Base-by-base conservation (phyloP, 768 basidiomycete species). In the Boletus reticuloceps region DNA sequence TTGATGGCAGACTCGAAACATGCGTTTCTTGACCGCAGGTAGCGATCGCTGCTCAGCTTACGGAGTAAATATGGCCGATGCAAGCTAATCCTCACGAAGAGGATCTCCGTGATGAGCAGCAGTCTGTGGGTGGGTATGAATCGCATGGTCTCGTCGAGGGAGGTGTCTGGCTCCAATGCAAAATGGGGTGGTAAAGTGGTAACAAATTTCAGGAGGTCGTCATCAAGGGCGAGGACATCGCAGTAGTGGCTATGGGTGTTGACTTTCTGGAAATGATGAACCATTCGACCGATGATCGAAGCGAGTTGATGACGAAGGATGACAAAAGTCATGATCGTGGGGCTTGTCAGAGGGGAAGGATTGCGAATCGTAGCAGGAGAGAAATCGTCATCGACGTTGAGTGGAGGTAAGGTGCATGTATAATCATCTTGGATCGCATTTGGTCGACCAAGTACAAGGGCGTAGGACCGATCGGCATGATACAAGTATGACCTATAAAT, bases 381-480 rank as follows among this genome's bases (percentile, higher is more conserved):
- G 47, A 78, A 74, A 55, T 84, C 82, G 54, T 86, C 86, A 39
- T 87, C 84, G 12, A 86, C 79, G 61, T 90, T 94, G 45, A 83
- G 79, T 13, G 91, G 91, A 6, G 83, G 77, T 48, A 82, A 78
- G 0, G 93, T 91, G 38, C 92, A 94, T 6, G 90, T 89, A 68
- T 92, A 95, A 50, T 85, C 87, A 62, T 93, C 90, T 65, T 93
- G 89, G 48, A 97, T 95, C 17, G 90, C 88, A 61, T 86, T 86
- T 5, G 94, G 94, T 59, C 94, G 80, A 36, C 94, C 94, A 17
- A 96, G 76, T n/a, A 94, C 86, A 63, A 96, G 79, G 14, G 93
- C 92, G 70, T 91, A 94, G 12, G 93, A 91, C 47, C 92, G 85
- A 71, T 97, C 94, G 5, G 94, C 94, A 67, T 98, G 94, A 67